These are phyloP conservation scores for Colletotrichum higginsianum DNA, from an alignment of 2,329 filamentous ascomycete species.

Conservation along the genomic window DNA sequence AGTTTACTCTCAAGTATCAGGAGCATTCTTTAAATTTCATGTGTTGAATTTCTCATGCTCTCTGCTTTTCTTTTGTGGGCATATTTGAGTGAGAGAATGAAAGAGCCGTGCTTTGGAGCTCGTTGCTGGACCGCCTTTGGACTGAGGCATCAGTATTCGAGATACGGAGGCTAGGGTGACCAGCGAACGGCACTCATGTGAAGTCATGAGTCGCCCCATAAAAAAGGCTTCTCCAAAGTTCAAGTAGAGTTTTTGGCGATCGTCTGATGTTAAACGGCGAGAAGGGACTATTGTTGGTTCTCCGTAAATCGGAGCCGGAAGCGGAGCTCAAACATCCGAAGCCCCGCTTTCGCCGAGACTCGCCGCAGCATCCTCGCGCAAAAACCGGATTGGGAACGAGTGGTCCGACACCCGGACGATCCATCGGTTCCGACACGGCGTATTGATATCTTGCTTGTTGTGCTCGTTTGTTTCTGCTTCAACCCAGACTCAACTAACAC, in stretches of 20 bases:
- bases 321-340: conserved; percentile 15
- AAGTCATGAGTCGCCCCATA: no score
- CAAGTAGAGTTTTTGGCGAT: neutral
- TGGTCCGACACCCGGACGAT: conserved; percentile 13
- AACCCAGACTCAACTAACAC: neutral
- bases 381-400: conserved; percentile 15
- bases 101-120: no score
- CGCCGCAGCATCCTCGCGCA: neutral
- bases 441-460: neutral
- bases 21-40: no score
- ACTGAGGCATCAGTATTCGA: no score
- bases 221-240: no score
- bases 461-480: conserved; percentile 7
- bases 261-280: neutral
- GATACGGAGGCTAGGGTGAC: no score
- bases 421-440: conserved; percentile 26
- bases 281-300: neutral
- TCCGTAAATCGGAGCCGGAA: conserved; percentile 38
- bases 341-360: conserved; percentile 17
- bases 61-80: no score
- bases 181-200: no score
- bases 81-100: no score
- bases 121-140: no score
- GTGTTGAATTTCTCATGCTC: no score
- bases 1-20: no score